Evolutionary conservation across 2,329 filamentous ascomycete species (phyloP), one percentile per base, ranked within the genome.

Genomic region (Taxawa tesnikishii): DNA sequence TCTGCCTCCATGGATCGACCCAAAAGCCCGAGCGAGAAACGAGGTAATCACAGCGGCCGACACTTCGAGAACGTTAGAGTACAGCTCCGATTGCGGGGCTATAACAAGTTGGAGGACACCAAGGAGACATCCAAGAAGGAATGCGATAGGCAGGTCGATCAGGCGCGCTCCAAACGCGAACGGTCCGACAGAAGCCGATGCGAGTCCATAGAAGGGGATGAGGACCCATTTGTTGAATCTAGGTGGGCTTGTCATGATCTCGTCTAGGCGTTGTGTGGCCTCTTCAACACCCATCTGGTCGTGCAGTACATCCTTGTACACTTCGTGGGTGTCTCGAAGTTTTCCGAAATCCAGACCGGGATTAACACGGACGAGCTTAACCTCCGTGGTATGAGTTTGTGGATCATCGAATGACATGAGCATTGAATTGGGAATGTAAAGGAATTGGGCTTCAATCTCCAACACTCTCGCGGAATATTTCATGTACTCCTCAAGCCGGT

Each of bases 361-460:
- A 0, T 60, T 58, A 0, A 73, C 69, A 9, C 76, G 70, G 5
- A 85, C 75, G 18, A 85, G 67, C 56, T 83, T 82, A 39, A 85
- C 79, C 49, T 84, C 79, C n/a, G 79, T 79, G 0, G 81, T 85
- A 47, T 85, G 79, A 0, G 79, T 83, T 1, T 67, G 59, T 4
- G 61, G 57, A 54, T 88, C 82, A 47, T 75, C 85, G 48, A 94
- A 94, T 4, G 83, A 88, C 49, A 94, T 80, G 35, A 94, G 82
- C 87, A 94, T 94, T 49, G 83, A 92, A 0, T 83, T 83, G 0
- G 87, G 85, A 17, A 94, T 73, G 51, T 94, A 94, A 14, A 94
- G 61, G 45, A 90, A 94, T 47, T 93, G 84, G 5, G 79, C 80
- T 42, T 93, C 81, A 11, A 94, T 87, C 54, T 87, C 82, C 23